Conservation (phyloP, 202 grass and related monocot genomes). For the Zizania palustris region DNA sequence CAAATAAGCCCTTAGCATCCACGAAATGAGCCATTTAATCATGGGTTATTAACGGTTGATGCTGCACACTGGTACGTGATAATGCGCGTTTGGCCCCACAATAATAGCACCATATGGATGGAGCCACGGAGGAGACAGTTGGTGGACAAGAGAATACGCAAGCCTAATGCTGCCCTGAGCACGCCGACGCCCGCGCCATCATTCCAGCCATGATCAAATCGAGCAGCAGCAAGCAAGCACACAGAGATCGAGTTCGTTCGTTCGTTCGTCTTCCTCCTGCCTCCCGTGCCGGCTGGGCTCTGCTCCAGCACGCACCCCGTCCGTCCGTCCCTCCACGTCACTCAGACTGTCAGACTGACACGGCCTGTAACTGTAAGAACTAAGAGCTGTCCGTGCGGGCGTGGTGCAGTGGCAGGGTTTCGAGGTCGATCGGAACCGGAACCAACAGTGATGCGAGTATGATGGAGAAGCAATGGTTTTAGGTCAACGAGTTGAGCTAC, state of each 20-base stretch:
- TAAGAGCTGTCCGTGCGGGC: constrained; percentile 1
- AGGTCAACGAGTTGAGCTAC: neutral
- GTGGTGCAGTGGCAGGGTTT: constrained; percentile 40
- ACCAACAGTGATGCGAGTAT: constrained; percentile 11
- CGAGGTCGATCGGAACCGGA: neutral
- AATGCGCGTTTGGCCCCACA: constrained; percentile 35
- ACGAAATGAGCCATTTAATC: constrained; percentile 20
- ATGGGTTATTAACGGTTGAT: constrained; percentile 26
- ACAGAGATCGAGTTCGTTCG: too few species aligned
- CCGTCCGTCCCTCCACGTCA: constrained; percentile 32
- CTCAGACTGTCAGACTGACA: constrained; percentile 41
- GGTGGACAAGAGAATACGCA: constrained; percentile 24
- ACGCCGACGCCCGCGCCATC: constrained; percentile 55
- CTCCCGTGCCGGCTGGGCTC: too few species aligned
- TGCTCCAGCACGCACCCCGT: neutral
- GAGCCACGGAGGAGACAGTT: constrained; percentile 38
- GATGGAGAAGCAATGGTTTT: neutral
- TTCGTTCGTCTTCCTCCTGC: neutral
- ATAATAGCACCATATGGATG: constrained; percentile 40
- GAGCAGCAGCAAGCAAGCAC: neutral
- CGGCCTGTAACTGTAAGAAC: neutral
- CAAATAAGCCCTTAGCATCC: too few species aligned
- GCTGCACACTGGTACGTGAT: constrained; percentile 11
- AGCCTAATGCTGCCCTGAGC: constrained; percentile 51
- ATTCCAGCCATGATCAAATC: constrained; percentile 39